These are phyloP conservation scores for Hypholoma fasciculare DNA, from an alignment of 768 basidiomycete genomes.

Conservation along the genomic window DNA sequence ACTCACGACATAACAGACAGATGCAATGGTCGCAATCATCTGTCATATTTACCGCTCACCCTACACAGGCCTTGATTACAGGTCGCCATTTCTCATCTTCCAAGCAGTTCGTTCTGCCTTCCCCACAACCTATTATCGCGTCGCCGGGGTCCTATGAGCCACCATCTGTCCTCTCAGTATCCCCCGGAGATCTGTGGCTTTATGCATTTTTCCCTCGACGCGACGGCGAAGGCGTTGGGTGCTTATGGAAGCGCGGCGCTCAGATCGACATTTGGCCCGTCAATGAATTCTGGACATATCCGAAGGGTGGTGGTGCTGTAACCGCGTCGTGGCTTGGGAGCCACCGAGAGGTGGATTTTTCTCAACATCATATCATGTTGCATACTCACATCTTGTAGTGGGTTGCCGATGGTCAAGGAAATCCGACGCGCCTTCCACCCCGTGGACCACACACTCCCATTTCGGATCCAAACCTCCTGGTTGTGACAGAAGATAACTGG, in stretches of 20 bases:
- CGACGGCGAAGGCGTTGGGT: constrained; percentile 56
- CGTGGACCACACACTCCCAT: constrained; percentile 58
- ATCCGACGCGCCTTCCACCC: constrained; percentile 53
- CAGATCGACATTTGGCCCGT: constrained; percentile 65
- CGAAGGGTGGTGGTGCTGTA: constrained; percentile 57
- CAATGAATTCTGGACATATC: constrained; percentile 55
- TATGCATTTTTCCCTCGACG: constrained; percentile 75
- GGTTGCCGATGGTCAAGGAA: constrained; percentile 42
- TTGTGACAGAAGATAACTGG: constrained; percentile 65
- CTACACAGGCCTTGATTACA: constrained; percentile 56
- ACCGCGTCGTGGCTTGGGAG: constrained; percentile 60
- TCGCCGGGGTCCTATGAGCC: constrained; percentile 55
- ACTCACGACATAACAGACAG: constrained; percentile 43
- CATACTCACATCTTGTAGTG: constrained; percentile 41
- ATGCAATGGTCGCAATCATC: constrained; percentile 72
- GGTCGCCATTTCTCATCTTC: constrained; percentile 72
- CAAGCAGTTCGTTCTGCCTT: constrained; percentile 58
- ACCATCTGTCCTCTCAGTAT: constrained; percentile 60
- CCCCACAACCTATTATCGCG: constrained; percentile 49
- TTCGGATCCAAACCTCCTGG: constrained; percentile 53
- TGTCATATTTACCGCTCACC: constrained; percentile 68
- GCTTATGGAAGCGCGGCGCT: constrained; percentile 62
- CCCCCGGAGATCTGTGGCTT: constrained; percentile 60
- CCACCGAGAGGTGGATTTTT: constrained; percentile 55
- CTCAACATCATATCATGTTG: neutral